Conservation (phyloP, 2,329 filamentous ascomycete genomes). For the Dactylellina cionopaga region DNA sequence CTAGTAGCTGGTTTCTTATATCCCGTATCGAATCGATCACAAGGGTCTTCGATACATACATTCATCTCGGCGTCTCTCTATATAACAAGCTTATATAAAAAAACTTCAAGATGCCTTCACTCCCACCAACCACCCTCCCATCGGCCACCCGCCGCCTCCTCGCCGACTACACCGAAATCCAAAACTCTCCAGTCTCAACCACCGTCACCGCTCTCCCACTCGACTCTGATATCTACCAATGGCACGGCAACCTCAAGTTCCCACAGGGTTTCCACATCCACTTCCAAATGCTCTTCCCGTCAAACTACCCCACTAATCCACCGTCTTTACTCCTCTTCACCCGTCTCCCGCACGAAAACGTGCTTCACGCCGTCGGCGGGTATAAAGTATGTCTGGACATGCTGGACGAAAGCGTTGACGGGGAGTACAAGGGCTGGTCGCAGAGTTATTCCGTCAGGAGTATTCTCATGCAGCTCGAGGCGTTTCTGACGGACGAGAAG, state of each 20-base stretch:
- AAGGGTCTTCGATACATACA: constrained; percentile 11
- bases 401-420: constrained; percentile 40
- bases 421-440: constrained; percentile 47
- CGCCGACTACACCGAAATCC: constrained; percentile 42
- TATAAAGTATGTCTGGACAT: constrained; percentile 53
- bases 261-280: constrained; percentile 28
- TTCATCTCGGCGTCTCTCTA: not conserved
- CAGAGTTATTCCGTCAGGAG: constrained; percentile 47
- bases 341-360: constrained; percentile 48
- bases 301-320: constrained; percentile 38
- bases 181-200: constrained; percentile 32
- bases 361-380: constrained; percentile 37
- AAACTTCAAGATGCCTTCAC: constrained; percentile 14
- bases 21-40: constrained; percentile 11
- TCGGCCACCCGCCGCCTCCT: constrained; percentile 50
- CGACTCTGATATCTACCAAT: constrained; percentile 48
- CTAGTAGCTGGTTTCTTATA: constrained; percentile 36
- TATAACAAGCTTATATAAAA: not conserved
- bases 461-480: constrained; percentile 52
- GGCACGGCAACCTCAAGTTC: constrained; percentile 48
- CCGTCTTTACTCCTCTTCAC: constrained; percentile 46
- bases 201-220: constrained; percentile 31
- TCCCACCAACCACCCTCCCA: constrained; percentile 23
- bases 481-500: constrained; percentile 36
- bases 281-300: constrained; percentile 48